Evolutionary conservation across 1,284 basidiomycete genomes (phyloP).

Genomic region (Cutaneotrichosporon sp.): DNA sequence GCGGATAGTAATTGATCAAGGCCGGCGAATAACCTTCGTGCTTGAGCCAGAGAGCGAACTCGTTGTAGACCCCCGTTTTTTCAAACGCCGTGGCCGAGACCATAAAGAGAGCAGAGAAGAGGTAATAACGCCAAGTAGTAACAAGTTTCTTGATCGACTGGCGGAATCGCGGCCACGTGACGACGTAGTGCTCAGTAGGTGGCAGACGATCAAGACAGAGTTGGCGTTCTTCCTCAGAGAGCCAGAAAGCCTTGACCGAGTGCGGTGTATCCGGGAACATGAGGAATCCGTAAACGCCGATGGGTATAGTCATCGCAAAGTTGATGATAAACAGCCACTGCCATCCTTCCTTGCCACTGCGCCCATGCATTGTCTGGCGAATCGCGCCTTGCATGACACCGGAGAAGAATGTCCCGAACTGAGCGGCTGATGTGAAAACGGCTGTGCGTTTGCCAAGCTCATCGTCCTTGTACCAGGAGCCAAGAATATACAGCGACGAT

Average conservation of each 20-base stretch:
- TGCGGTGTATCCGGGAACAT: constrained; percentile 43
- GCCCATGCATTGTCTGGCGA: constrained; percentile 28
- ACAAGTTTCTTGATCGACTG: constrained; percentile 20
- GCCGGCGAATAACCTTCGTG: constrained; percentile 6
- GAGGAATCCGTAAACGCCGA: constrained; percentile 39
- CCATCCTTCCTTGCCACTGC: constrained; percentile 28
- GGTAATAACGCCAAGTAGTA: constrained; percentile 30
- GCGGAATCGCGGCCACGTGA: constrained; percentile 27
- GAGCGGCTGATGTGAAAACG: constrained; percentile 37
- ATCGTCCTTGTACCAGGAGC: constrained; percentile 41
- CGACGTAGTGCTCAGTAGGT: constrained; percentile 20
- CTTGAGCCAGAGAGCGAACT: constrained; percentile 37
- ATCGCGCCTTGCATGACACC: constrained; percentile 44
- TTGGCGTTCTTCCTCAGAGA: constrained; percentile 32
- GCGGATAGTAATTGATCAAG: constrained; percentile 35
- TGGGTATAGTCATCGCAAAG: constrained; percentile 33
- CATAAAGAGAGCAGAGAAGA: constrained; percentile 36
- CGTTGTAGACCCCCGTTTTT: constrained; percentile 34
- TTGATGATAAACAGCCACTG: constrained; percentile 27
- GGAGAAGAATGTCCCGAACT: constrained; percentile 38
- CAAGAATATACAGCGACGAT: constrained; percentile 34
- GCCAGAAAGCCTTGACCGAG: constrained; percentile 37
- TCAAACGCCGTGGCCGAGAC: constrained; percentile 29
- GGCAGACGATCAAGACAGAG: constrained; percentile 30
- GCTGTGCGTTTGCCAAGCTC: constrained; percentile 42